These are phyloP conservation scores for Pyronema domesticum DNA, from an alignment of 495 filamentous ascomycete species.

Conservation along the genomic window DNA sequence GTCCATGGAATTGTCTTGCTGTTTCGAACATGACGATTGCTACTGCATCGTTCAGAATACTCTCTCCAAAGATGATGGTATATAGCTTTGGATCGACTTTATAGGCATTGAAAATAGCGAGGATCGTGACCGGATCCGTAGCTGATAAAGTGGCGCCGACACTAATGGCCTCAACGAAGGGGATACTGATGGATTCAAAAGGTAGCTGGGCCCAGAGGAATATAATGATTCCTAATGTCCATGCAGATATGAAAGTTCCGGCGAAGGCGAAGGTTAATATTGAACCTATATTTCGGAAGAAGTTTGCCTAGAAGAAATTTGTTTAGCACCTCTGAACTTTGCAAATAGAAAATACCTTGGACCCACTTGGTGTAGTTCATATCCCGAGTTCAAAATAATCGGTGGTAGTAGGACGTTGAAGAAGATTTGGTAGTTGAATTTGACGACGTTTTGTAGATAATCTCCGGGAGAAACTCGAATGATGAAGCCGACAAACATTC, in stretches of 20 bases:
- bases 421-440: conserved; percentile 97
- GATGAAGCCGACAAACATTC: conserved; percentile 88
- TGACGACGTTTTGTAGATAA: conserved; percentile 70
- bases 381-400: conserved; percentile 92
- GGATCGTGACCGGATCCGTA: conserved; percentile 90
- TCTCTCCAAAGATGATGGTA: conserved; percentile 95
- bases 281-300: conserved; percentile 94
- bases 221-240: conserved; percentile 65
- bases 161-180: conserved; percentile 84
- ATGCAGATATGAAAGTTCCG: conserved; percentile 93
- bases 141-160: conserved; percentile 91
- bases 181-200: conserved; percentile 65
- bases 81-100: conserved; percentile 98
- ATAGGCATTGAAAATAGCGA: conserved; percentile 97
- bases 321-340: not conserved
- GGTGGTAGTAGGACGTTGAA: conserved; percentile 95
- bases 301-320: conserved; percentile 46
- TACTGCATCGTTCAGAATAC: conserved; percentile 93
- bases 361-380: conserved; percentile 71
- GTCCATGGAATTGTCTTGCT: conserved; percentile 66
- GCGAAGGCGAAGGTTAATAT: conserved; percentile 98
- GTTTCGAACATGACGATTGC: conserved; percentile 98
- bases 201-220: conserved; percentile 78
- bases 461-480: conserved; percentile 61
- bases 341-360: not conserved